phyloP scores from a whole-genome alignment of 192 early-diverging fungal genomes.

The Backusella mclennaniae region DNA sequence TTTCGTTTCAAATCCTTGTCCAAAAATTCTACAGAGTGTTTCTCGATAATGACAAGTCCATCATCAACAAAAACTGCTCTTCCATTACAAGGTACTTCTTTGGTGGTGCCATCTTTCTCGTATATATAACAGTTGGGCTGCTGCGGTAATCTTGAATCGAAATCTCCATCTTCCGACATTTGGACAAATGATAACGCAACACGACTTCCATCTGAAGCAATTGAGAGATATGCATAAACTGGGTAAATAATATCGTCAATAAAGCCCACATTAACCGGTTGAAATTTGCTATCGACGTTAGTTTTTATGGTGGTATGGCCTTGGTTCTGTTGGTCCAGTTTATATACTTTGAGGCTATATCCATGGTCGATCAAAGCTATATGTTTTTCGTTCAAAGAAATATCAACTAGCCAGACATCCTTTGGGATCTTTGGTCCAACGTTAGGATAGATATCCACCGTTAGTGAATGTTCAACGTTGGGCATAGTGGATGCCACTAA shows the following conservation, averaged over 20 bases:
- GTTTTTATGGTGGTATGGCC: not conserved
- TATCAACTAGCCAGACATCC: not conserved
- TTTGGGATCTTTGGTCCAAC: not conserved
- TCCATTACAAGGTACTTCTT: not conserved
- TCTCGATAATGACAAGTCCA: not conserved
- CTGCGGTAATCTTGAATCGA: not conserved
- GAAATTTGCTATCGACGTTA: not conserved
- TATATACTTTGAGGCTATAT: not conserved
- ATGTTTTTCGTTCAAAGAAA: not conserved
- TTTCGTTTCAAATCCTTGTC: not conserved
- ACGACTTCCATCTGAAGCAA: not conserved
- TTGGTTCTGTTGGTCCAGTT: not conserved
- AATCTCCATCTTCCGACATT: not conserved
- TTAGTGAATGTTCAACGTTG: not conserved
- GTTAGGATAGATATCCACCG: not conserved
- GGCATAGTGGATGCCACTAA: not conserved
- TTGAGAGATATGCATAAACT: not conserved
- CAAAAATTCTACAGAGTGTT: not conserved
- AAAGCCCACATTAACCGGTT: not conserved
- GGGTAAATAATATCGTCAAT: not conserved
- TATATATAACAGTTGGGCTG: not conserved
- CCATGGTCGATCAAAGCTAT: not conserved
- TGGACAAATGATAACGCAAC: not conserved
- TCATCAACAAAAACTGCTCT: not conserved
- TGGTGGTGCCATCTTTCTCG: not conserved